Base-by-base conservation (phyloP, 371 early-diverging fungal genomes). In the Apophysomyces variabilis region DNA sequence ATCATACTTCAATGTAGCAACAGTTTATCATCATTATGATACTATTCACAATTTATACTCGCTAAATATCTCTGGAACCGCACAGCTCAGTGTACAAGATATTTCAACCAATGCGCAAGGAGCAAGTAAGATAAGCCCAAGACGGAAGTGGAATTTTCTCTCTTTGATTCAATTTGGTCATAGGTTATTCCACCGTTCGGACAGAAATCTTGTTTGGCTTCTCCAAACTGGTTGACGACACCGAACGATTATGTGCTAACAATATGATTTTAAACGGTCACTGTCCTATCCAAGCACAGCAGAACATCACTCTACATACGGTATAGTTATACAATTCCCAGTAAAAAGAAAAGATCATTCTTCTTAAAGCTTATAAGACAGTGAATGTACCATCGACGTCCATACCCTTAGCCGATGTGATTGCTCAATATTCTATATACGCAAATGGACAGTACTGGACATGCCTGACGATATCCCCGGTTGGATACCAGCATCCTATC, bases 321-420 rank as follows among this genome's bases (percentile, higher is more conserved):
- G 54, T 50, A 50, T 21, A 18, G 54, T 26, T 26, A 26, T 26
- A 26, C 1, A 3, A 26, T 0, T 26, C 32, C 3, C 1, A 26
- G 32, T 26, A 26, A 26, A 26, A 26, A 26, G 32, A 26, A 47
- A 50, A 50, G 16, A 9, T 26, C 9, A 5, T 50, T 50, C 16
- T 21, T 18, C 9, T 18, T 6, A 45, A 45, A 45, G 16, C 54
- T 18, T 9, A 18, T 21, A 50, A 50, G 54, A 86, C 91, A 0
- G 73, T 93, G 57, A 79, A 85, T 58, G 85, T 87, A 39, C 73
- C 80, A 21, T 84, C 86, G 0, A 80, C 80, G 35, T 82, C 92
- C 4, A 91, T 95, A 58, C 96, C 96, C 11, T 73, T 93, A 47
- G 89, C 95, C 32, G 91, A 87, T 26, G 73, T 92, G 38, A 74